Conservation (phyloP, 2,329 filamentous ascomycete genomes). For the Cercospora nicotianae region DNA sequence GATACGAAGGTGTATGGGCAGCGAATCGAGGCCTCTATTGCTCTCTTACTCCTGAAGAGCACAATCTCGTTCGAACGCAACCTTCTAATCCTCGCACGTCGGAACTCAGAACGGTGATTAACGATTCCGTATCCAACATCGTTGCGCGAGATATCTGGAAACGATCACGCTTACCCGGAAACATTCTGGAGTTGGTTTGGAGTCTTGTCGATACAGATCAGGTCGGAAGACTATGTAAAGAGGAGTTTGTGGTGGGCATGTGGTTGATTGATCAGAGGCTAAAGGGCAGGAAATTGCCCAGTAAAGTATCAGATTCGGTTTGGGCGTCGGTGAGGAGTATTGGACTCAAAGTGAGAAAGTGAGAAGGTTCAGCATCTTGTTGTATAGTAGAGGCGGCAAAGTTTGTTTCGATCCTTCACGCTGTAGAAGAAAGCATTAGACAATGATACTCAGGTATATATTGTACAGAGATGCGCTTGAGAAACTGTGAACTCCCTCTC, state of each 20-base stretch:
- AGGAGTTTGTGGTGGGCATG: slow-evolving; percentile 79
- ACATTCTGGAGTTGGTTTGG: slow-evolving; percentile 75
- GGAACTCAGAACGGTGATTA: slow-evolving; percentile 14
- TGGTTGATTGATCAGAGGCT: slow-evolving; percentile 81
- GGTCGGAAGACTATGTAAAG: slow-evolving; percentile 59
- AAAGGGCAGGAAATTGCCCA: slow-evolving; percentile 75
- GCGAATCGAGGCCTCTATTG: slow-evolving; percentile 66
- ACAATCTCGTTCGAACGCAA: slow-evolving; percentile 14
- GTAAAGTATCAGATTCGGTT: slow-evolving; percentile 69
- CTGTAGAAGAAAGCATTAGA: not conserved
- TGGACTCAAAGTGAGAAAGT: slow-evolving; percentile 40
- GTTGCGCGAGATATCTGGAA: slow-evolving; percentile 75
- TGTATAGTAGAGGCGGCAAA: not conserved
- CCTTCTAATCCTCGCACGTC: slow-evolving; percentile 13
- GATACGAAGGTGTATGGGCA: slow-evolving; percentile 83
- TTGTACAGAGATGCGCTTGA: not conserved
- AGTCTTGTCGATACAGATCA: slow-evolving; percentile 65
- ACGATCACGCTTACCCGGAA: slow-evolving; percentile 64
- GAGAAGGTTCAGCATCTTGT: not conserved
- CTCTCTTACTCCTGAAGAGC: slow-evolving; percentile 31
- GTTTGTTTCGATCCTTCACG: not conserved
- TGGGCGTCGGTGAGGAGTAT: slow-evolving; percentile 66
- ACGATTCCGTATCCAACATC: slow-evolving; percentile 60
- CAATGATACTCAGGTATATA: not conserved
- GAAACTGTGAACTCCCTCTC: not conserved